phyloP scores from a whole-genome alignment of 2,329 filamentous ascomycete species.

The Canariomyces notabilis region DNA sequence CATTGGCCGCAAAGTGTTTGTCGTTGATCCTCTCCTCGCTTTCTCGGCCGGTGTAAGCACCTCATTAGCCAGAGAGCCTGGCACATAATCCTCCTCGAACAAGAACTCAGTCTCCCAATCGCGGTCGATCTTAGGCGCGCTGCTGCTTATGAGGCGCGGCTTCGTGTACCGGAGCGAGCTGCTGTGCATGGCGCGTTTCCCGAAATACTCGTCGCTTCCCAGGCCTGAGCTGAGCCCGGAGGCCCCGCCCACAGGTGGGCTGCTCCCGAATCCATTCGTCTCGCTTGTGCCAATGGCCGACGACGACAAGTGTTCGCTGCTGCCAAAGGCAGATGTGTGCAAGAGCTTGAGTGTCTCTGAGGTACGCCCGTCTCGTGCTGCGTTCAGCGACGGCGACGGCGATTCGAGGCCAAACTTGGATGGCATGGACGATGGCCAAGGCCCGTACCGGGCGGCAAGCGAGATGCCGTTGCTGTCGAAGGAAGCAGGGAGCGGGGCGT shows the following conservation, averaged over 20 bases:
- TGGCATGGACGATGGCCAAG: conserved; percentile 87
- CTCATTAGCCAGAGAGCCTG: conserved; percentile 60
- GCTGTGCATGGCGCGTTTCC: conserved; percentile 68
- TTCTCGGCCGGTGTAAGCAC: conserved; percentile 64
- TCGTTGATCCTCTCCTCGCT: conserved; percentile 54
- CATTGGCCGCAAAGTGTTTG: conserved; percentile 37
- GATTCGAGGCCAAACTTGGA: conserved; percentile 87
- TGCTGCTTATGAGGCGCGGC: conserved; percentile 63
- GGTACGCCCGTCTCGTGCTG: conserved; percentile 54
- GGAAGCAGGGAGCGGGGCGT: conserved; percentile 86
- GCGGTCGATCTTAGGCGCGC: conserved; percentile 59
- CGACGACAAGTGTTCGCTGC: conserved; percentile 55
- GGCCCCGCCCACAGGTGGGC: conserved; percentile 44
- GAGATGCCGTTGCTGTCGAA: conserved; percentile 96
- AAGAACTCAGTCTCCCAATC: conserved; percentile 66
- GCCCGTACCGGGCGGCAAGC: conserved; percentile 81
- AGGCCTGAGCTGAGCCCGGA: conserved; percentile 46
- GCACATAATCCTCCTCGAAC: conserved; percentile 86
- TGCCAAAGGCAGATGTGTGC: conserved; percentile 63
- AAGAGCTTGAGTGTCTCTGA: conserved; percentile 61
- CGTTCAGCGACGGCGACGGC: conserved; percentile 67
- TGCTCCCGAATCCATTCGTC: conserved; percentile 40
- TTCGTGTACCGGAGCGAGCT: conserved; percentile 54
- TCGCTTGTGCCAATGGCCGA: conserved; percentile 27
- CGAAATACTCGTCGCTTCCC: conserved; percentile 55